These are phyloP conservation scores for Cryptococcus amylolentus DNA, from an alignment of 1,284 basidiomycete genomes.

Conservation along the genomic window DNA sequence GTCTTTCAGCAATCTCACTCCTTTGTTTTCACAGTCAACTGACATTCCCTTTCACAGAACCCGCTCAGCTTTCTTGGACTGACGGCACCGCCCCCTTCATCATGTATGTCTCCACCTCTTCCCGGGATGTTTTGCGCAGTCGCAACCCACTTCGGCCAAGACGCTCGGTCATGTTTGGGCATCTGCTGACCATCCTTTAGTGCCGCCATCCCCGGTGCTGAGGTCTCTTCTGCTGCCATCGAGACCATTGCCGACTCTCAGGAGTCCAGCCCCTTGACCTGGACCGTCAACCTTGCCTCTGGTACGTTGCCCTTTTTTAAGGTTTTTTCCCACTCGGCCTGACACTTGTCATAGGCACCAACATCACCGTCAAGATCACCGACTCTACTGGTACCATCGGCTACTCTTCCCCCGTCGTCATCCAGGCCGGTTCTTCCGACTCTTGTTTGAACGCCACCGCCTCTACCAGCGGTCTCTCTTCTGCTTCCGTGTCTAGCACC, in stretches of 20 bases:
- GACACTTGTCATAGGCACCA: slow-evolving; percentile 18
- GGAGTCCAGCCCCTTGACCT: slow-evolving; percentile 31
- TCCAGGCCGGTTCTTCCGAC: slow-evolving; percentile 32
- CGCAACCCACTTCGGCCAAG: not conserved
- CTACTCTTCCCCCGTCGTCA: slow-evolving; percentile 35
- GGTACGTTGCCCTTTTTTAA: slow-evolving; percentile 13
- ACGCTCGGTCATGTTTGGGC: not conserved
- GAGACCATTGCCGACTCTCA: slow-evolving; percentile 21
- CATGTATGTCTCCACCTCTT: slow-evolving; percentile 32
- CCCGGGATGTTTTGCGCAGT: not conserved
- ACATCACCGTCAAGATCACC: slow-evolving; percentile 39
- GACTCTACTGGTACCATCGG: slow-evolving; percentile 33
- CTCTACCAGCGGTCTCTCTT: slow-evolving; percentile 22
- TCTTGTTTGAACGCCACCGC: slow-evolving; percentile 31
- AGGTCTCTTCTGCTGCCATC: slow-evolving; percentile 31
- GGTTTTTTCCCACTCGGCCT: not conserved
- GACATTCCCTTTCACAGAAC: slow-evolving; percentile 23
- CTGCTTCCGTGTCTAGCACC: slow-evolving; percentile 17
- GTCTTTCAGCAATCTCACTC: not conserved
- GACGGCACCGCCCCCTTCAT: slow-evolving; percentile 40
- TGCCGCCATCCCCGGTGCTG: slow-evolving; percentile 39
- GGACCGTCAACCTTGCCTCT: slow-evolving; percentile 39
- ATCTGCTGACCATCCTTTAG: slow-evolving; percentile 15
- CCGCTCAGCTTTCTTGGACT: slow-evolving; percentile 29
- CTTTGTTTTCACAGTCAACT: not conserved